These are phyloP conservation scores for Neurospora hispaniola DNA, from an alignment of 495 filamentous ascomycete genomes.

Conservation along the genomic window DNA sequence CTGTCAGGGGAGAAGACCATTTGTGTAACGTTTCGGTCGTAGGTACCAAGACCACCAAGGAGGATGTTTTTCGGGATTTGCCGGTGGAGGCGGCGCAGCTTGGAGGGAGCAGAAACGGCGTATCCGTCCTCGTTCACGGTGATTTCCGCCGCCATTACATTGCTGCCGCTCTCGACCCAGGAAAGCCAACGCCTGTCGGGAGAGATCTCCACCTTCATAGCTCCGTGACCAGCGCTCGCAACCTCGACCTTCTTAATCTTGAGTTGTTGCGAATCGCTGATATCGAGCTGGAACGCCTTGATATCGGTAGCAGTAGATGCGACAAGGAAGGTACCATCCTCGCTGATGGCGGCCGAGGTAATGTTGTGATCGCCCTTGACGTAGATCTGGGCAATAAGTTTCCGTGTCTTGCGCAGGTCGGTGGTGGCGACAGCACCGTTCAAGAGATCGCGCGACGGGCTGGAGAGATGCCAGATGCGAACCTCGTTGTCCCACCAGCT, in stretches of 20 bases:
- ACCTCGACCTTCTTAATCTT: conserved; percentile 22
- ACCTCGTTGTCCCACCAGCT: conserved; percentile 92
- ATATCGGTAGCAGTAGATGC: conserved; percentile 66
- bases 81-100: conserved; percentile 48
- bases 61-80: conserved; percentile 43
- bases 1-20: conserved; percentile 73
- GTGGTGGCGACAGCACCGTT: conserved; percentile 25
- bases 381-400: conserved; percentile 60
- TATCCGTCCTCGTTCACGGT: conserved; percentile 31
- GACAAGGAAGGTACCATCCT: conserved; percentile 63
- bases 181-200: conserved; percentile 66
- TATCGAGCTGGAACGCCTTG: conserved; percentile 62
- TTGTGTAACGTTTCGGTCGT: conserved; percentile 66
- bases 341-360: conserved; percentile 62
- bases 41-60: conserved; percentile 62
- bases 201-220: conserved; percentile 62
- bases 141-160: conserved; percentile 60
- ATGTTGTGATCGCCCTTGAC: conserved; percentile 82
- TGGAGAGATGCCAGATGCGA: conserved; percentile 64
- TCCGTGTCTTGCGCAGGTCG: conserved; percentile 34
- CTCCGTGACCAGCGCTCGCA: conserved; percentile 38
- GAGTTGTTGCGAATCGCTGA: conserved; percentile 27
- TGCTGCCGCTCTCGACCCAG: conserved; percentile 68
- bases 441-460: conserved; percentile 37
- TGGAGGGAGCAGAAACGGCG: conserved; percentile 37